phyloP scores from a whole-genome alignment of 2,329 filamentous ascomycete species.

The Arthroderma uncinatum region DNA sequence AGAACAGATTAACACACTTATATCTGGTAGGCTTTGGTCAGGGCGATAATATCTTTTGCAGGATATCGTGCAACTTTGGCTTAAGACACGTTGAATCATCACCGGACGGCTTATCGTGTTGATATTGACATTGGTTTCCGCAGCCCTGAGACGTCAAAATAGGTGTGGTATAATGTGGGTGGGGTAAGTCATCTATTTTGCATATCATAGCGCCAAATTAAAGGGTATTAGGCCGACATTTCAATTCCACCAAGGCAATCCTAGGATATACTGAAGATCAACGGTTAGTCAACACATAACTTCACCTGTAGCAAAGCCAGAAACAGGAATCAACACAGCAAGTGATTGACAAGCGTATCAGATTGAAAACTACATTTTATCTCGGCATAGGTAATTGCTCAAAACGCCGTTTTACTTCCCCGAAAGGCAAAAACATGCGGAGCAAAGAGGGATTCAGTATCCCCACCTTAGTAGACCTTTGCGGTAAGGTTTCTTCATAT shows the following conservation, averaged over 20 bases:
- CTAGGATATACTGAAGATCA: neutral
- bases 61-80: slow-evolving; percentile 39
- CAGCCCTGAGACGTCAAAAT: neutral
- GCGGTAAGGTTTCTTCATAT: neutral
- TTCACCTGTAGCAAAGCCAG: neutral
- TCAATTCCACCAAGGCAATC: neutral
- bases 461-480: neutral
- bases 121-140: no score
- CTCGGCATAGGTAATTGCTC: slow-evolving; percentile 30
- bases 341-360: slow-evolving; percentile 16
- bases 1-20: neutral
- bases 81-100: slow-evolving; percentile 33
- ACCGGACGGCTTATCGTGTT: slow-evolving; percentile 22
- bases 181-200: no score
- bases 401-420: slow-evolving; percentile 21
- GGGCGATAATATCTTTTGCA: slow-evolving; percentile 15
- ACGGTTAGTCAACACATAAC: neutral
- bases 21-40: neutral
- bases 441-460: slow-evolving; percentile 11
- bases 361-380: slow-evolving; percentile 37
- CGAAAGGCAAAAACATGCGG: slow-evolving; percentile 14
- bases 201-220: no score
- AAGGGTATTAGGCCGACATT: neutral
- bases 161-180: no score
- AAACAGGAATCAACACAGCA: neutral